Conservation (phyloP, 163 green algal genomes). For the Chloromonas sp. region DNA sequence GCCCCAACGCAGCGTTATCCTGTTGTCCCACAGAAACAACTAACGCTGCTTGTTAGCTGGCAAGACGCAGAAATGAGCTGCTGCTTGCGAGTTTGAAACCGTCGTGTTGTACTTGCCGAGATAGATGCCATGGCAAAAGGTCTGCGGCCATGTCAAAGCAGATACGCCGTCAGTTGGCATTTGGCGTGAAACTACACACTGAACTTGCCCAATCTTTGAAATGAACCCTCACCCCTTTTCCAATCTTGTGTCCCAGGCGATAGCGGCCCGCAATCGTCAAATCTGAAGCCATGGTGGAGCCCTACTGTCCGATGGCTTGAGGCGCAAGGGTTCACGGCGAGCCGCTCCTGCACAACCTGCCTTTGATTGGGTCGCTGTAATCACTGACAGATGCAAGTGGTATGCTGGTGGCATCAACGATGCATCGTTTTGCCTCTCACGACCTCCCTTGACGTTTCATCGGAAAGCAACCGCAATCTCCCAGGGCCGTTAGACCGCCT, state of each 20-base stretch:
- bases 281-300: constrained; percentile 31
- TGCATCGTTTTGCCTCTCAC: too few species aligned
- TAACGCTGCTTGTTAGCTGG: neutral
- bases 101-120: constrained; percentile 55
- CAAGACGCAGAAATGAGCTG: neutral
- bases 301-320: too few species aligned
- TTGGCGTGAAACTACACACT: neutral
- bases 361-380: too few species aligned
- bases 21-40: neutral
- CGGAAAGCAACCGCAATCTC: too few species aligned
- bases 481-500: too few species aligned
- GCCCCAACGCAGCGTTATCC: too few species aligned
- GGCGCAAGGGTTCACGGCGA: too few species aligned
- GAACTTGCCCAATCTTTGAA: neutral
- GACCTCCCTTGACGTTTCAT: too few species aligned
- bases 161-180: neutral
- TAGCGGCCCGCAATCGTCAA: constrained; percentile 68
- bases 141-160: constrained; percentile 5
- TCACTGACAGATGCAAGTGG: too few species aligned
- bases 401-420: too few species aligned
- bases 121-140: constrained; percentile 90
- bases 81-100: neutral
- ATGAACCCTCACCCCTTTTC: constrained; percentile 31
- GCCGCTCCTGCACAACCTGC: too few species aligned
- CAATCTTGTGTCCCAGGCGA: constrained; percentile 89